Percentiles rank a stretch among this genome's conserved stretches.
Evolutionary conservation across 2,329 filamentous ascomycete species (phyloP).

Genomic region (Nothophaeocryptopus gaeumannii): DNA sequence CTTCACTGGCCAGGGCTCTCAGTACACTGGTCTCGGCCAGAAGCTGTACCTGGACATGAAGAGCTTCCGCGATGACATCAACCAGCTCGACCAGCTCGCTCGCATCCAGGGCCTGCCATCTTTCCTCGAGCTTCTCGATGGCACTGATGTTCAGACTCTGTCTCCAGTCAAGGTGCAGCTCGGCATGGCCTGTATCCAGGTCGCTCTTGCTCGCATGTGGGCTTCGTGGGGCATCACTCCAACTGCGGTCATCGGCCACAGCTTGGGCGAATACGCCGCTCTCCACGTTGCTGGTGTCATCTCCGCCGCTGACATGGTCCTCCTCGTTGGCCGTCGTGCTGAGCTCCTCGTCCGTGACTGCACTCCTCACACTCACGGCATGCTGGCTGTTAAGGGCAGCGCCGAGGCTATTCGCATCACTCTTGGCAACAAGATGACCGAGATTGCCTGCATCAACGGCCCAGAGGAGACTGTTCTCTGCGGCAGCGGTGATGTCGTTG

Average conservation of each 20-base stretch:
- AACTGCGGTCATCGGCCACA: slow-evolving; percentile 54
- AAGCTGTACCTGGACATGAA: slow-evolving; percentile 50
- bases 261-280: slow-evolving; percentile 71
- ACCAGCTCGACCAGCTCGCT: slow-evolving; percentile 49
- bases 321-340: slow-evolving; percentile 67
- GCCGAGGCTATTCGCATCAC: slow-evolving; percentile 54
- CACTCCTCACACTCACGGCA: slow-evolving; percentile 63
- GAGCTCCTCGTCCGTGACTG: slow-evolving; percentile 64
- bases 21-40: slow-evolving; percentile 52
- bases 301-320: slow-evolving; percentile 68
- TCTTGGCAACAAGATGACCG: slow-evolving; percentile 49
- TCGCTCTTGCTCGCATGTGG: slow-evolving; percentile 54
- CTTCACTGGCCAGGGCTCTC: slow-evolving; percentile 54
- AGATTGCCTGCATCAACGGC: slow-evolving; percentile 72
- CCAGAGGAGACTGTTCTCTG: slow-evolving; percentile 73
- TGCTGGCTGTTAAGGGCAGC: slow-evolving; percentile 59
- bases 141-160: slow-evolving; percentile 48
- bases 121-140: slow-evolving; percentile 49
- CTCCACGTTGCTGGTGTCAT: slow-evolving; percentile 68
- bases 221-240: slow-evolving; percentile 54
- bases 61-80: slow-evolving; percentile 49
- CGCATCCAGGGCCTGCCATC: slow-evolving; percentile 48
- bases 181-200: slow-evolving; percentile 53
- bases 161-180: slow-evolving; percentile 54
- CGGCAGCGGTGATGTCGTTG: slow-evolving; percentile 59